Percentiles rank a stretch among this genome's conserved stretches.
Evolutionary conservation across 441 rosid genomes (phyloP).

Genomic region (Erodium trifolium): DNA sequence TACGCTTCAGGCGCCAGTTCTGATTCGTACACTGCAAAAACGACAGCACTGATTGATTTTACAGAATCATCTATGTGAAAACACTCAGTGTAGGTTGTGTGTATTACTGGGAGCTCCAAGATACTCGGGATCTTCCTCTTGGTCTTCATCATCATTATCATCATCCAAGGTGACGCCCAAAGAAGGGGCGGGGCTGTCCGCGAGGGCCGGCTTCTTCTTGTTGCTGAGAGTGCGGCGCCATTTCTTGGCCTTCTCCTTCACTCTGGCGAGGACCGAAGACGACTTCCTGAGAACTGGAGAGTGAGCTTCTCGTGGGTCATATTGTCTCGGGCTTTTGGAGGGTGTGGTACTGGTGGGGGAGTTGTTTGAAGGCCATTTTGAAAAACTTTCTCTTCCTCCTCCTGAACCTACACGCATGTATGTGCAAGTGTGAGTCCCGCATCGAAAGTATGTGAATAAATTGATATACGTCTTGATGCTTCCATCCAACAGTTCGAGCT

Average conservation of each 20-base stretch:
- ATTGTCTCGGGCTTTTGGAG: slow-evolving; percentile 19
- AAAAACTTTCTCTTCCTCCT: background rate
- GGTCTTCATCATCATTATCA: slow-evolving; percentile 29
- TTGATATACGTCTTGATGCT: no score
- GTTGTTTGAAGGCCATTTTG: slow-evolving; percentile 28
- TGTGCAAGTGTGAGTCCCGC: no score
- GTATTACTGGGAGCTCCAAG: slow-evolving; percentile 57
- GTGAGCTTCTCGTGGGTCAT: slow-evolving; percentile 34
- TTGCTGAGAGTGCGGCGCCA: slow-evolving; percentile 36
- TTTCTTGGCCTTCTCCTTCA: slow-evolving; percentile 50
- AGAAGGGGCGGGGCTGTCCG: slow-evolving; percentile 24
- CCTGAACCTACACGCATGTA: background rate
- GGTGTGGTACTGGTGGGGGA: slow-evolving; percentile 6
- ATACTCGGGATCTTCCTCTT: slow-evolving; percentile 49
- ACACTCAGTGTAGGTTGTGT: background rate
- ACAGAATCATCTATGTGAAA: background rate
- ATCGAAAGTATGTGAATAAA: no score
- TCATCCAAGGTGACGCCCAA: no score
- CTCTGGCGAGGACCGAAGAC: slow-evolving; percentile 48
- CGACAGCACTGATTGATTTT: background rate
- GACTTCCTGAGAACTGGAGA: slow-evolving; percentile 28
- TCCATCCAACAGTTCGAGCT: no score
- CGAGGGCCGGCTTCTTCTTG: slow-evolving; percentile 36
- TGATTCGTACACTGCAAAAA: slow-evolving; percentile 74
- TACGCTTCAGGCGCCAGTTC: slow-evolving; percentile 64